Conservation (phyloP, 352 stramenopile genomes). For the Peronospora farinosa region DNA sequence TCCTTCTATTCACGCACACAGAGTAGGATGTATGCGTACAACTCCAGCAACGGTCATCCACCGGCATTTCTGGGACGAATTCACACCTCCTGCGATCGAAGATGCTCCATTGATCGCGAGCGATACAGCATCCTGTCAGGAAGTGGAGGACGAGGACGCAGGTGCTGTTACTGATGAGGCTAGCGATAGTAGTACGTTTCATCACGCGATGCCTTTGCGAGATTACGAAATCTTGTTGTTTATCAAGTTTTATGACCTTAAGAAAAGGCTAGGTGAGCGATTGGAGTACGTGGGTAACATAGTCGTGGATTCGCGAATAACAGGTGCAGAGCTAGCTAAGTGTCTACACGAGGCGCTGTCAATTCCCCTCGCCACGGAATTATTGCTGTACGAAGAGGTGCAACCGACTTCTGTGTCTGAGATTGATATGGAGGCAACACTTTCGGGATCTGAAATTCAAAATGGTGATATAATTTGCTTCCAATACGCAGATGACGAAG, state of each 20-base stretch:
- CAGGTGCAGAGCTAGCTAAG: conserved; percentile 43
- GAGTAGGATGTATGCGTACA: conserved; percentile 1
- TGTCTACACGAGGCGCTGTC: conserved; percentile 47
- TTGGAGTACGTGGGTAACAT: conserved; percentile 80
- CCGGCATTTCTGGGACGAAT: conserved; percentile 57
- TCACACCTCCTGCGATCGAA: conserved; percentile 34
- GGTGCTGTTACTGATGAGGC: conserved; percentile 9
- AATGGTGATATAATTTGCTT: conserved; percentile 82
- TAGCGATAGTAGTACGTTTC: conserved; percentile 5
- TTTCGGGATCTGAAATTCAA: conserved; percentile 63
- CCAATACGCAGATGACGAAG: conserved; percentile 45
- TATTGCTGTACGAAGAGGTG: conserved; percentile 74
- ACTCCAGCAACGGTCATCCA: conserved; percentile 24
- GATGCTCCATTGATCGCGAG: conserved; percentile 16
- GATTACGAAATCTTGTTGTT: conserved; percentile 69
- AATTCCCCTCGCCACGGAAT: conserved; percentile 42
- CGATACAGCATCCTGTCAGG: conserved; percentile 15
- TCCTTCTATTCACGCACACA: conserved; percentile 12
- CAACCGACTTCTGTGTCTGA: conserved; percentile 52
- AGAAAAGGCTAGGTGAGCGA: conserved; percentile 48
- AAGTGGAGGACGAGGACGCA: conserved; percentile 20
- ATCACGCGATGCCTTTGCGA: conserved; percentile 20
- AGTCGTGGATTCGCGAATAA: conserved; percentile 55
- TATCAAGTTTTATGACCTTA: conserved; percentile 79
- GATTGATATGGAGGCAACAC: conserved; percentile 44